A percentile compares a stretch with the other conserved stretches of the same genome.
Conservation (phyloP, 2,329 filamentous ascomycete species). For the Penicillium sp. region DNA sequence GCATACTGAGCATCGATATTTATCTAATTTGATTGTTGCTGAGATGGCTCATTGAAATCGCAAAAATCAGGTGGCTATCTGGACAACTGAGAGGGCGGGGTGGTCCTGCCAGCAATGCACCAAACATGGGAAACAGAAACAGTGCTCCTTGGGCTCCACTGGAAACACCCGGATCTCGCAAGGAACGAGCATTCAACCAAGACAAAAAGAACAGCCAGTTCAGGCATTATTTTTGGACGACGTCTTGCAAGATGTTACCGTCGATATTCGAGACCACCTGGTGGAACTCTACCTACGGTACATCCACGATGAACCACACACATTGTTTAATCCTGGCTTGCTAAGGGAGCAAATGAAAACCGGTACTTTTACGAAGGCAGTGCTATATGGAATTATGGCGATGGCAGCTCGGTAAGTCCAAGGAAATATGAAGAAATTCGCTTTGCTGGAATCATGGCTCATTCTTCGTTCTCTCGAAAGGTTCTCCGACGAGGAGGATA, state of each 20-base stretch:
- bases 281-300: not conserved
- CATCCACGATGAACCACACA: not conserved
- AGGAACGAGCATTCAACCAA: not conserved
- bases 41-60: no score
- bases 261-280: not conserved
- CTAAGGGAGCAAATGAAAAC: not conserved
- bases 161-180: not conserved
- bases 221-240: not conserved
- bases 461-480: not conserved
- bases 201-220: not conserved
- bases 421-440: not conserved
- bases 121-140: not conserved
- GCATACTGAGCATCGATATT: no score
- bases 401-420: not conserved
- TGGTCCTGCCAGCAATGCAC: not conserved
- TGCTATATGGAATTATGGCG: not conserved
- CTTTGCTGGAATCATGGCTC: not conserved
- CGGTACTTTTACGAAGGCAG: not conserved
- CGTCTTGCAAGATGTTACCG: not conserved
- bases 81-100: not conserved
- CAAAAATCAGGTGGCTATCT: no score
- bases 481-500: not conserved
- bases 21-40: no score
- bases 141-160: not conserved
- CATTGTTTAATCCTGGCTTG: not conserved